phyloP scores from a whole-genome alignment of 2,329 filamentous ascomycete genomes.

The Ambrosiella cleistominuta region DNA sequence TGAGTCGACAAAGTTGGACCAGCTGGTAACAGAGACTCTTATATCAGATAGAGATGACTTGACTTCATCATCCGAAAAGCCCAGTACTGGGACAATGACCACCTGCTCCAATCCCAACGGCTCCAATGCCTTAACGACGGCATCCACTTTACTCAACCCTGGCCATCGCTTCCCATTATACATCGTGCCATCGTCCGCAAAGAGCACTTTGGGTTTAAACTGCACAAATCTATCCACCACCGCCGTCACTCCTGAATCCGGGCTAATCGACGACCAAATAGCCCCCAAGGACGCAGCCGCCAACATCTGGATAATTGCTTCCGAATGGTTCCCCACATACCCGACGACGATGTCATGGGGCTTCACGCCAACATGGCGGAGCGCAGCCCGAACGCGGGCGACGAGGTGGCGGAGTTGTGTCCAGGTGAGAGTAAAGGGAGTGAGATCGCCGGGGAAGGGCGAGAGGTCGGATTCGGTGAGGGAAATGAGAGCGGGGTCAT shows the following conservation, averaged over 20 bases:
- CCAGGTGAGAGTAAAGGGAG: slow-evolving; percentile 33
- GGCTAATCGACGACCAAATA: slow-evolving; percentile 84
- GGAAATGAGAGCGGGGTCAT: slow-evolving; percentile 71
- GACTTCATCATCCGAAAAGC: slow-evolving; percentile 20
- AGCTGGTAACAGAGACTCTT: slow-evolving; percentile 23
- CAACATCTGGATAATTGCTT: slow-evolving; percentile 77
- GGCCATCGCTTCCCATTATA: slow-evolving; percentile 87
- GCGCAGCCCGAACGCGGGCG: slow-evolving; percentile 50
- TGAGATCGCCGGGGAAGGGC: slow-evolving; percentile 18
- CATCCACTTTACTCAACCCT: slow-evolving; percentile 59
- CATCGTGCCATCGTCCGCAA: slow-evolving; percentile 71
- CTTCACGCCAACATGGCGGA: slow-evolving; percentile 47
- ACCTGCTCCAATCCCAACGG: slow-evolving; percentile 46
- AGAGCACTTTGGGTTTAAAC: slow-evolving; percentile 66
- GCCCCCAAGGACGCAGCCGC: slow-evolving; percentile 67
- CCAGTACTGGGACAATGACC: slow-evolving; percentile 47
- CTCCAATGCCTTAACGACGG: slow-evolving; percentile 50
- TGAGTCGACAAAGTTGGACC: slow-evolving; percentile 11
- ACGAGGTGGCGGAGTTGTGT: slow-evolving; percentile 62
- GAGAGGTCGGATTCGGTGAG: slow-evolving; percentile 37
- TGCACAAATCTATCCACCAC: slow-evolving; percentile 76
- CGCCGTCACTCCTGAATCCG: slow-evolving; percentile 80
- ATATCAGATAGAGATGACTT: slow-evolving; percentile 22
- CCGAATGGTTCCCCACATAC: slow-evolving; percentile 78
- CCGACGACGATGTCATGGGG: slow-evolving; percentile 42